Evolutionary conservation across 257 asterid genomes (phyloP), one percentile per base, ranked within the genome.

Genomic region (Scutellaria minor): DNA sequence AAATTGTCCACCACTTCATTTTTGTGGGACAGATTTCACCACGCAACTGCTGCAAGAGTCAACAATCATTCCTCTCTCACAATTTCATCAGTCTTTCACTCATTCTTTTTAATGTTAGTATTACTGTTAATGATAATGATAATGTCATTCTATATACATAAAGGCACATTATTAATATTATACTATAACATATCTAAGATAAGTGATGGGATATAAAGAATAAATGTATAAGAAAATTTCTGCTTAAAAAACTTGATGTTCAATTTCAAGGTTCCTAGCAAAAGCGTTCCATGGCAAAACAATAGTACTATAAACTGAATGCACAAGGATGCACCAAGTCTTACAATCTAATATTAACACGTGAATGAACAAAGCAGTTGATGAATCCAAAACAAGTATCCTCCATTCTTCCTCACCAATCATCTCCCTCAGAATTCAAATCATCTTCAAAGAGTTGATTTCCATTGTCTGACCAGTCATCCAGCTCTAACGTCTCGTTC

Each of bases 381-480:
- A 2, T 10, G 37, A 9, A 58, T 52, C 63, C 61, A 45, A 22
- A 35, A 3, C 35, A 56, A 66, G 27, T 44, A 74, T 69, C 64
- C 76, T 74, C 64, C 64, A 31, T 9, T 78, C 83, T n/a, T 63
- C 82, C 45, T 77, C 84, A 13, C 77, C 66, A 74, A 54, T 48
- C 73, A 37, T 65, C 84, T 42, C 67, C 60, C 40, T 75, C 88
- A 22, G 52, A 71, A 55, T 12, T 63, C 11, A 56, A 31, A 42
- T 48, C 86, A 52, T 59, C 77, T 57, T 77, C 90, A 48, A 44
- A 66, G 46, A 40, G 45, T 39, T 57, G 37, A 65, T 79, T 68
- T 41, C 67, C 81, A 69, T 75, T 56, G 11, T 80, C 83, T 41
- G 78, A 61, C 79, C 78, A 84, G 64, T 73, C 83, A 44, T 39